phyloP scores from a whole-genome alignment of 2,329 filamentous ascomycete species.

The Aspergillus neoniger region DNA sequence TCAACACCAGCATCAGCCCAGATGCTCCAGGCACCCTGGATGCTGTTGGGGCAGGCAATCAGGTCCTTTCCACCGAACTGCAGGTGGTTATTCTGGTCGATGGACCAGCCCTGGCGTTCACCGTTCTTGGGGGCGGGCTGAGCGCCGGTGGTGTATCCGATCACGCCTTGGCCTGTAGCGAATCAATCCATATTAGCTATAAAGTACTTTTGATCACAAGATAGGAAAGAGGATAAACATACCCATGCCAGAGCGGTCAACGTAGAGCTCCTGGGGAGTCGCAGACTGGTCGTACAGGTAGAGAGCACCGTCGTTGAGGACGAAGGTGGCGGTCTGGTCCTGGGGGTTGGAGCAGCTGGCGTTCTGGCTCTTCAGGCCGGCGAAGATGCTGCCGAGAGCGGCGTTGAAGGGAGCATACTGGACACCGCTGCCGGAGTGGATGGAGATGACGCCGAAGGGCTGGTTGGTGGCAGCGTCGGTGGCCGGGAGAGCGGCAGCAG shows the following conservation, averaged over 20 bases:
- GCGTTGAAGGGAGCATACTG: constrained; percentile 54
- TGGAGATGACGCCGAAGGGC: constrained; percentile 53
- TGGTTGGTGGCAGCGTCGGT: constrained; percentile 20
- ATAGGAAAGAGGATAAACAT: constrained; percentile 25
- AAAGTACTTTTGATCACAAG: too few relatives aligned
- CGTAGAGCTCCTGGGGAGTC: constrained; percentile 53
- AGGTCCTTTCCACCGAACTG: constrained; percentile 49
- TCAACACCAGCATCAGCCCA: constrained; percentile 31
- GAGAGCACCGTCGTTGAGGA: constrained; percentile 50
- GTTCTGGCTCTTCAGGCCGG: constrained; percentile 49
- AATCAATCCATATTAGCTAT: too few relatives aligned
- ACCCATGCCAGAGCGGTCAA: constrained; percentile 63
- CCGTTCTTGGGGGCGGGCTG: constrained; percentile 33
- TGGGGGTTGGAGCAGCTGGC: constrained; percentile 49
- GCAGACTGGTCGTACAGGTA: constrained; percentile 51
- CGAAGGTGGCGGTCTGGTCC: constrained; percentile 54
- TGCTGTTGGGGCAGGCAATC: constrained; percentile 56
- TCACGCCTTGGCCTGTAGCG: constrained; percentile 51
- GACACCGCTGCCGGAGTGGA: constrained; percentile 53
- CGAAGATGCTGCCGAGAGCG: constrained; percentile 45
- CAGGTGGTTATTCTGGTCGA: constrained; percentile 51
- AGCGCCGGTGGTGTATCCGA: constrained; percentile 56
- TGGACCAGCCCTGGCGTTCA: constrained; percentile 52
- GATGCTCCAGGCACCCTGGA: constrained; percentile 46
- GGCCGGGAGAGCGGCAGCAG: constrained; percentile 26